phyloP scores from a whole-genome alignment of 1,284 basidiomycete genomes.

The Cryptococcus wingfieldii region DNA sequence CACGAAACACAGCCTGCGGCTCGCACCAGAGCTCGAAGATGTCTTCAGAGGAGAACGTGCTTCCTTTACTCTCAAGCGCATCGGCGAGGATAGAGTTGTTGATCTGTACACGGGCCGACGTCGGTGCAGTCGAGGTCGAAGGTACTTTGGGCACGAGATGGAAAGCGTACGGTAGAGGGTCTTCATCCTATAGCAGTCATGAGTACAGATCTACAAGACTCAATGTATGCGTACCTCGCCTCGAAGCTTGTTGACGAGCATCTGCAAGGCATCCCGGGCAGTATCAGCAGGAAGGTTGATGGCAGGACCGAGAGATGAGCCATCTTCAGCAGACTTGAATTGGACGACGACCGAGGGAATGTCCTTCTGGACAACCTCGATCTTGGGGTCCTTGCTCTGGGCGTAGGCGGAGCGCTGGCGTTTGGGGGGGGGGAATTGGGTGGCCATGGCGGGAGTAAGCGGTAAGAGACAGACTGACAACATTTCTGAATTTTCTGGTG shows the following conservation, averaged over 20 bases:
- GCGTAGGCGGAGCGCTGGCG: conserved; percentile 75
- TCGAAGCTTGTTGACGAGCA: conserved; percentile 76
- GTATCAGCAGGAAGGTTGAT: conserved; percentile 83
- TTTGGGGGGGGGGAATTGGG: conserved; percentile 77
- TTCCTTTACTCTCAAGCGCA: conserved; percentile 53
- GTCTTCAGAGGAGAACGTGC: conserved; percentile 72
- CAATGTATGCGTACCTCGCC: conserved; percentile 56
- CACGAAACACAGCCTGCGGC: conserved; percentile 93
- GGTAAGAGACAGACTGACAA: no score
- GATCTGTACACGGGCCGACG: conserved; percentile 67
- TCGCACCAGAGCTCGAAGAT: conserved; percentile 81
- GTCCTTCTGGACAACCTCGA: conserved; percentile 56
- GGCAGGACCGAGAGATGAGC: conserved; percentile 71
- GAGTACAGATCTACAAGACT: not conserved
- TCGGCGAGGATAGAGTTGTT: conserved; percentile 76
- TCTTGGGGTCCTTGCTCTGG: conserved; percentile 36
- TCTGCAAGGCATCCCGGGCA: conserved; percentile 74
- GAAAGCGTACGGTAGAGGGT: conserved; percentile 84
- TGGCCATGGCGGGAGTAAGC: conserved; percentile 58
- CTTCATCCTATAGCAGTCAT: conserved; percentile 59
- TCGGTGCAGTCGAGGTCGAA: conserved; percentile 34
- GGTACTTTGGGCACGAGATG: conserved; percentile 60
- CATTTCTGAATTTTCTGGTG: no score
- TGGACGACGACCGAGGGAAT: conserved; percentile 75
- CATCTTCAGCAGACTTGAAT: conserved; percentile 83